Base-by-base conservation (phyloP, 768 basidiomycete species). In the Lanmaoa rubissima region DNA sequence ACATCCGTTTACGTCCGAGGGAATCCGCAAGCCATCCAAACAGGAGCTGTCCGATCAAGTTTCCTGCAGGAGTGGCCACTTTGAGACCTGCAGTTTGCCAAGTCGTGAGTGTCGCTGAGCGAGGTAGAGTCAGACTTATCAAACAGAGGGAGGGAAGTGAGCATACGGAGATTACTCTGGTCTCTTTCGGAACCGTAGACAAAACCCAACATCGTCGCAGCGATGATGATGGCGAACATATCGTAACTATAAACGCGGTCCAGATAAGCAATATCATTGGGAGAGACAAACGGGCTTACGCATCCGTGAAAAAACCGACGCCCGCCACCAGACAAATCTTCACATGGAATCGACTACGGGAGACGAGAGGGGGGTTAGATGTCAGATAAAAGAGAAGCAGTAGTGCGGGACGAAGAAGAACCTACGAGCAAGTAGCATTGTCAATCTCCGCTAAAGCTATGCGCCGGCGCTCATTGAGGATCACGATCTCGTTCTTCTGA, bases 291-390 rank as follows among this genome's bases (percentile, higher is more conserved):
- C 46, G 17, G 2, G 74, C 79, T 63, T 65, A 84, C 81, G 85
- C 83, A 75, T 90, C 91, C 36, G 92, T 91, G 79, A 92, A 94
- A 81, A 94, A 94, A 32, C 92, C 92, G 9, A 87, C 87, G 65
- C 92, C 90, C 5, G 89, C 69, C 2, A 80, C 80, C 53, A 82
- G 59, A 66, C 80, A 82, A 55, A 85, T 82, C 70, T 90, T 92
- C 58, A 85, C 82, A 65, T 93, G 92, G 76, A 92, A 92, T 82
- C 85, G 86, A 12, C 87, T 88, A 54, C 11, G 34, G 38, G 52
- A 28, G 45, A 14, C 87, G 87, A 55, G 32, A n/a, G 6, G 28
- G 44, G 17, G n/a, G n/a, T n/a, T n/a, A 24, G 26, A 34, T 8
- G 1, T 39, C 11, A 36, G 38, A 57, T 19, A n/a, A 44, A 35